phyloP scores from a whole-genome alignment of 164 flowering plant species.

The Liquidambar formosana region DNA sequence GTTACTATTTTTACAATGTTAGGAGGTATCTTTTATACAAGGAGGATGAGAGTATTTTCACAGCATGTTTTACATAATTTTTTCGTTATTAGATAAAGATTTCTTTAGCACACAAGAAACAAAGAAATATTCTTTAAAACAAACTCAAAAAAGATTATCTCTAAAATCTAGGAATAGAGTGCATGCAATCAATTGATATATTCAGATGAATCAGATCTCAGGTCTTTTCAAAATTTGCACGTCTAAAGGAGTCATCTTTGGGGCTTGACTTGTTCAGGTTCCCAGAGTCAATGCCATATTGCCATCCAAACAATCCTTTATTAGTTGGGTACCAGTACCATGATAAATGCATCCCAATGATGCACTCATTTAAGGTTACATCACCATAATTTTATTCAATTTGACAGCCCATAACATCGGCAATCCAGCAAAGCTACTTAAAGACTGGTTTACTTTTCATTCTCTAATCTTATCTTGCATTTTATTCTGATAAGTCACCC shows the following conservation, averaged over 20 bases:
- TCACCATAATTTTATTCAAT: background rate
- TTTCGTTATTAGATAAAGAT: too few relatives aligned
- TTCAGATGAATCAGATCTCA: background rate
- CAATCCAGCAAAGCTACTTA: background rate
- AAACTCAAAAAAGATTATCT: too few relatives aligned
- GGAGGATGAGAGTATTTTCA: background rate
- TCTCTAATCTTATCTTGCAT: background rate
- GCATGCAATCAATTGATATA: background rate
- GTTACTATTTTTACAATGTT: background rate
- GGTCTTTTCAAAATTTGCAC: background rate
- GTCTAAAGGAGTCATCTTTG: too few relatives aligned
- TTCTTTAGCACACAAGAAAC: background rate
- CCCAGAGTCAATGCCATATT: background rate
- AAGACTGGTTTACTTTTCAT: background rate
- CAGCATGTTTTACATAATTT: background rate
- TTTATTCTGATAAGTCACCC: background rate
- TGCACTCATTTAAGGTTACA: background rate
- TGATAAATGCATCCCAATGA: background rate
- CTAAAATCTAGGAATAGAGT: too few relatives aligned
- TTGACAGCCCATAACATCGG: background rate
- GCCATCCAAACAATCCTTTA: background rate
- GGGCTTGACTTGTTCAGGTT: background rate
- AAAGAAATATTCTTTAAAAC: background rate
- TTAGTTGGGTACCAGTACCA: background rate
- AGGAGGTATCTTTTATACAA: background rate